Evolutionary conservation across 257 asterid species (phyloP).

Genomic region (Handroanthus guayacan): DNA sequence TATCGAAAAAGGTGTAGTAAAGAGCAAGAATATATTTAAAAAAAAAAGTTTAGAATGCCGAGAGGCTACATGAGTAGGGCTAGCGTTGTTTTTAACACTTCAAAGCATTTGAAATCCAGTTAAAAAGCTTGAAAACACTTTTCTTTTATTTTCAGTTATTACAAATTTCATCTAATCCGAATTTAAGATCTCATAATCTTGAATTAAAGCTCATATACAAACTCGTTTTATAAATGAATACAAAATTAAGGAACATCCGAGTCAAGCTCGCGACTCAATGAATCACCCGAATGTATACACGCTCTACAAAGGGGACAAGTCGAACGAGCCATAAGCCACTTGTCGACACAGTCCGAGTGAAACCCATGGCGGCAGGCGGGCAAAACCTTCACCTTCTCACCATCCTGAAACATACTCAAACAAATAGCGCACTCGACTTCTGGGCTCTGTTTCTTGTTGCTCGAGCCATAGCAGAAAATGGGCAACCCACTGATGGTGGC

Average conservation of each 20-base stretch:
- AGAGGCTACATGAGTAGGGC: no score
- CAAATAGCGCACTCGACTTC: slow-evolving; percentile 54
- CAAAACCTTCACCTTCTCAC: slow-evolving; percentile 48
- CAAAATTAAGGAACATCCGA: slow-evolving; percentile 24
- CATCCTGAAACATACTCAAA: slow-evolving; percentile 44
- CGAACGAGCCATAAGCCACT: slow-evolving; percentile 53
- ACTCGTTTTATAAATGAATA: not conserved
- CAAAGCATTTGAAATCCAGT: no score
- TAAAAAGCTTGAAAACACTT: no score
- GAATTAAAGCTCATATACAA: no score
- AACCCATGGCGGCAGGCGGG: slow-evolving; percentile 48
- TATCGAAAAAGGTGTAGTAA: no score
- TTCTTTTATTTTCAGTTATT: no score
- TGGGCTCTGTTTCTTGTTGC: slow-evolving; percentile 32
- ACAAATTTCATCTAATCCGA: no score
- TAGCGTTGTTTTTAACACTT: no score
- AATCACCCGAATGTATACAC: slow-evolving; percentile 23
- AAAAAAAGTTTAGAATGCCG: no score
- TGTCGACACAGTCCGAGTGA: slow-evolving; percentile 52
- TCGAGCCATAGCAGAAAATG: slow-evolving; percentile 40
- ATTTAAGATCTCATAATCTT: no score
- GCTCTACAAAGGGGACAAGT: slow-evolving; percentile 55
- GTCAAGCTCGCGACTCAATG: slow-evolving; percentile 25
- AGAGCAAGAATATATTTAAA: no score
- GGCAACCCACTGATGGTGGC: slow-evolving; percentile 46